Evolutionary conservation across 345 rosid species (phyloP).

Genomic region (Camelina neglecta): DNA sequence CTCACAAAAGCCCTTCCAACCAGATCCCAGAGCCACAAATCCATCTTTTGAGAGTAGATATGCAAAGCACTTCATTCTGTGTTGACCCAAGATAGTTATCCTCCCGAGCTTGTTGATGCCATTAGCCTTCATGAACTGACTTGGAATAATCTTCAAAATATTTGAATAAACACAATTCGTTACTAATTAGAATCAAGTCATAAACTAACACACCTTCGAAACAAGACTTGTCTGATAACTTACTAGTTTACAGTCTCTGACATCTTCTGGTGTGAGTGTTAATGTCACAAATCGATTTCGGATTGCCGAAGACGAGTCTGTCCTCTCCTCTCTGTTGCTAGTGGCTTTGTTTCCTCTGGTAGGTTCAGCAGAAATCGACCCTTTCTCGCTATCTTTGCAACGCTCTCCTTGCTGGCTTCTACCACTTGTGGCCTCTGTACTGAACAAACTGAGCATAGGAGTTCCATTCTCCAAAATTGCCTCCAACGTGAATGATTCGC

Average conservation of each 20-base stretch:
- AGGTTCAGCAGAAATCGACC: background rate
- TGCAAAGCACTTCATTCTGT: background rate
- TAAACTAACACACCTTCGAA: background rate
- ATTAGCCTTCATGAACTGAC: slow-evolving; percentile 17
- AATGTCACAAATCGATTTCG: background rate
- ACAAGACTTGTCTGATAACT: slow-evolving; percentile 2
- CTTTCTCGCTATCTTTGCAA: background rate
- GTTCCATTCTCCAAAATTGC: background rate
- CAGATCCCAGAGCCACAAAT: background rate
- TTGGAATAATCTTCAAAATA: slow-evolving; percentile 5
- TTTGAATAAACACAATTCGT: background rate
- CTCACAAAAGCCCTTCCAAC: slow-evolving; percentile 13
- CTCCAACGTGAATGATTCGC: slow-evolving; percentile 9
- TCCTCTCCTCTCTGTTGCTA: background rate
- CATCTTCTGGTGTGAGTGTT: background rate
- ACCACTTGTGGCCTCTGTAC: background rate
- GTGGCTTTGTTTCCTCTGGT: background rate
- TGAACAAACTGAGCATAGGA: slow-evolving; percentile 4
- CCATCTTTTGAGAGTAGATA: background rate
- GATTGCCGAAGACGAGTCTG: background rate
- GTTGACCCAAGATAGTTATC: background rate
- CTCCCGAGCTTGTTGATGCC: background rate
- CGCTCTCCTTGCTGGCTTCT: background rate
- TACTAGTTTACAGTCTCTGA: slow-evolving; percentile 10
- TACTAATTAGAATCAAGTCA: background rate